Evolutionary conservation across 257 asterid genomes (phyloP), one percentile per base, ranked within the genome.

Genomic region (Handroanthus guayacan): DNA sequence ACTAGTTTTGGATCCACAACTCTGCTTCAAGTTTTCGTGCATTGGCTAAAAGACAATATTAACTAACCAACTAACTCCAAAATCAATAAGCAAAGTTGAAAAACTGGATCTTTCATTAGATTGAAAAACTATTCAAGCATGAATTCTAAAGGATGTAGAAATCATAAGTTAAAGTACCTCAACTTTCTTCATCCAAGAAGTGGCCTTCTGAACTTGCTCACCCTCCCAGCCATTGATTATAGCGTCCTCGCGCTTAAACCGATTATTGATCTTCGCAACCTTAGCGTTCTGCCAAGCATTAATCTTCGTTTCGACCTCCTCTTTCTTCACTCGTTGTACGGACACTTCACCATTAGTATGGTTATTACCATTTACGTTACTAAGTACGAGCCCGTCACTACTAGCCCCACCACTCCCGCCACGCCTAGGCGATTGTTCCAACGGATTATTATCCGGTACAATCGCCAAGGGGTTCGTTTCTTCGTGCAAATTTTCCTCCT

Each of bases 201-300:
- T 82, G n/a, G 98, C 94, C 78, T 89, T 95, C 66, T 95, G 96
- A 10, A 92, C 93, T 58, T 91, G 93, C 82, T 95, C 99, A 6
- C 83, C 89, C 69, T 95, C 99, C 94, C 91, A 91, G 0, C 98
- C 97, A 45, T 79, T 81, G 52, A 92, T 87, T 3, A 91, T 63
- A 7, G 91, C 98, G 31, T 91, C 98, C 69, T 95, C 99, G 12
- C 98, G 78, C 90, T 92, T 95, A 75, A 91, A 91, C 79, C 98
- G 86, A 54, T 95, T 95, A 18, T 95, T 92, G 34, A 95, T 72
- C 92, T 89, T 95, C 1, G 98, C 84, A 13, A 89, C 76, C 72
- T 95, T 89, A 3, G 98, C 96, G 44, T 85, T 89, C 39, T 95
- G 89, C 99, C 99, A 95, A 16, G 99, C 99, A 39, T 6, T 69